These are phyloP conservation scores for Neonectria faginata DNA, from an alignment of 2,329 filamentous ascomycete genomes.

Conservation along the genomic window DNA sequence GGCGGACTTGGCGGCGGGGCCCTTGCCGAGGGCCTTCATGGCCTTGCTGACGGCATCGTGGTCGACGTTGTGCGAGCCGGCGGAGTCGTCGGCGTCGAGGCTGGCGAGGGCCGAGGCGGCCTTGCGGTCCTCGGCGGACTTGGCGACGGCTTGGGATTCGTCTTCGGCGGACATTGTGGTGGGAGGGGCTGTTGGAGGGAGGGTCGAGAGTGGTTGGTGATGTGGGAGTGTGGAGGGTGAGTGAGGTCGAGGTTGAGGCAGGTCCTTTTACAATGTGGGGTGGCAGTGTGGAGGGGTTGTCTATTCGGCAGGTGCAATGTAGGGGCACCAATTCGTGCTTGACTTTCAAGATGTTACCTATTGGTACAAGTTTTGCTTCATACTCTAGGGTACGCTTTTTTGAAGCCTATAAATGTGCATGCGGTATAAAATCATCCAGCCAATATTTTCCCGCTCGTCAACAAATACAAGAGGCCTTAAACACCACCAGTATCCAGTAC, in stretches of 20 bases:
- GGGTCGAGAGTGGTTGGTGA: background rate
- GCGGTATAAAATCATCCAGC: background rate
- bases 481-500: background rate
- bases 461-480: background rate
- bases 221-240: slow-evolving; percentile 57
- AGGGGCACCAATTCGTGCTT: background rate
- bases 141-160: slow-evolving; percentile 63
- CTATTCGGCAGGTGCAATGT: background rate
- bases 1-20: slow-evolving; percentile 41
- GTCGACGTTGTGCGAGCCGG: slow-evolving; percentile 69
- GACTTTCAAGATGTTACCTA: background rate
- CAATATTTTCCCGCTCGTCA: background rate
- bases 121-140: slow-evolving; percentile 81
- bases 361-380: too few species aligned
- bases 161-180: slow-evolving; percentile 69
- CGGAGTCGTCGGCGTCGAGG: slow-evolving; percentile 67
- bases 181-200: slow-evolving; percentile 37
- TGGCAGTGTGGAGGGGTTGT: slow-evolving; percentile 17
- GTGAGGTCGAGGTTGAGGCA: slow-evolving; percentile 68
- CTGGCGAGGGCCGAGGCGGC: slow-evolving; percentile 78
- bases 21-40: slow-evolving; percentile 69
- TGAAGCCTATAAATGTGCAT: too few species aligned
- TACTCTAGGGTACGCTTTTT: too few species aligned
- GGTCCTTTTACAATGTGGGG: slow-evolving; percentile 55
- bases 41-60: slow-evolving; percentile 77